Base-by-base conservation (phyloP, 805 yeast species). In the Lachancea cidri region DNA sequence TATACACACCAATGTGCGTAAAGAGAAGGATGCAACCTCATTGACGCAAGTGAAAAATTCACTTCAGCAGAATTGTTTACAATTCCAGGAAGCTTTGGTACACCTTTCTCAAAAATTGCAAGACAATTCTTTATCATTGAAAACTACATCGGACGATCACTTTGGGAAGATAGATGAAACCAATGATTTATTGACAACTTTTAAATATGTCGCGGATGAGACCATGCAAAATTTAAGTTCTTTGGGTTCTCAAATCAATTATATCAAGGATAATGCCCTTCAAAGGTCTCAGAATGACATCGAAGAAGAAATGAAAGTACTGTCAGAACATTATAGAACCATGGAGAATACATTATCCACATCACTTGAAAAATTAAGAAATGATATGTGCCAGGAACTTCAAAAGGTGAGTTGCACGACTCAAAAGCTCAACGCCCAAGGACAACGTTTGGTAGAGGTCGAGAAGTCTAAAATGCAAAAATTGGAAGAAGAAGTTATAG, bases 401-500 rank as follows among this genome's bases (percentile, higher is more conserved):
- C 9, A 22, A 11, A 7, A 22, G 27, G 27, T 11, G 11, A 7
- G 11, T 7, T 22, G 27, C 11, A 22, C 7, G 11, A 22, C 27
- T 22, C n/a, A n/a, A 22, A 22, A 22, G 27, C 27, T 22, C 27
- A 22, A 22, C 27, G 11, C 11, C 7, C 7, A 11, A 7, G 11
- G 27, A 7, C 11, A 22, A 7, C 11, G 27, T 8, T 11, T 29
- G 32, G 6, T 29, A 14, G 32, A 29, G 7, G 14, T 6, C 14
- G 32, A 29, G 25, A 11, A 33, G 7, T 6, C 15, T 13, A 17
- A 44, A 15, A 36, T 44, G 8, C 7, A 34, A 29, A 25, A 38
- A 18, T 33, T 52, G 31, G 43, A 49, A 33, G 27, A 43, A 4
- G 40, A 48, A 15, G 27, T 52, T 13, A 18, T 20, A 17, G 22